These are phyloP conservation scores for Neurospora sp. DNA, from an alignment of 495 filamentous ascomycete genomes.

Conservation along the genomic window DNA sequence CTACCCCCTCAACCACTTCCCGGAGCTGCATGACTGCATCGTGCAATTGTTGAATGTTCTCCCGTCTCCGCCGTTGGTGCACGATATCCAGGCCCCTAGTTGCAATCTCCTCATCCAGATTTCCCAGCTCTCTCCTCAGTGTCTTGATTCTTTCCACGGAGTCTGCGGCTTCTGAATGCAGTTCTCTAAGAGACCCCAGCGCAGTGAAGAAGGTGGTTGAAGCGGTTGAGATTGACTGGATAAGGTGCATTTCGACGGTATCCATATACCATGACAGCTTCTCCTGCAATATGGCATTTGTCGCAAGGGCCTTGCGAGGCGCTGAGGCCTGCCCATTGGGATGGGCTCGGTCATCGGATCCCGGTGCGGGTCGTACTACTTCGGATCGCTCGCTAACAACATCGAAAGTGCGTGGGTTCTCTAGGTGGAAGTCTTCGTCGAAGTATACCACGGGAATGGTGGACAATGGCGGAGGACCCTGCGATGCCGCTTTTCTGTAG, in stretches of 20 bases:
- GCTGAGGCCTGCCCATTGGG: constrained; percentile 53
- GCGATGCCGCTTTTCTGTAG: constrained; percentile 38
- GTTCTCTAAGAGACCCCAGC: constrained; percentile 76
- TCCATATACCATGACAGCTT: constrained; percentile 99
- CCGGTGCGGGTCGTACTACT: constrained; percentile 61
- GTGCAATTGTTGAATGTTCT: constrained; percentile 76
- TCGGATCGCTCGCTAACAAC: constrained; percentile 94
- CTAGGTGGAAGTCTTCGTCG: constrained; percentile 87
- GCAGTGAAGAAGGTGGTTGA: constrained; percentile 96
- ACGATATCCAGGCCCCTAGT: constrained; percentile 78
- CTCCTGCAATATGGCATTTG: constrained; percentile 97
- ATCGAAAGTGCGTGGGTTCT: constrained; percentile 94
- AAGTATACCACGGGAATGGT: constrained; percentile 93
- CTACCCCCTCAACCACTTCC: constrained; percentile 64
- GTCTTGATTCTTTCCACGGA: constrained; percentile 80
- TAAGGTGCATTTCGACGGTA: constrained; percentile 94
- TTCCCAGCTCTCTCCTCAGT: constrained; percentile 65
- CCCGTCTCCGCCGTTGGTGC: constrained; percentile 64
- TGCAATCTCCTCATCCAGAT: constrained; percentile 80
- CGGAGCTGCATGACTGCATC: constrained; percentile 76
- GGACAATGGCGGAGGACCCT: constrained; percentile 72
- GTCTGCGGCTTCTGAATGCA: constrained; percentile 86
- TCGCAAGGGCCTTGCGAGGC: constrained; percentile 81
- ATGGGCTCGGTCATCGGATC: constrained; percentile 42
- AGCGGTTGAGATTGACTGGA: constrained; percentile 89